Percentiles rank a stretch among this genome's conserved stretches.
phyloP scores from a whole-genome alignment of 345 rosid species.

The Conringia planisiliqua region DNA sequence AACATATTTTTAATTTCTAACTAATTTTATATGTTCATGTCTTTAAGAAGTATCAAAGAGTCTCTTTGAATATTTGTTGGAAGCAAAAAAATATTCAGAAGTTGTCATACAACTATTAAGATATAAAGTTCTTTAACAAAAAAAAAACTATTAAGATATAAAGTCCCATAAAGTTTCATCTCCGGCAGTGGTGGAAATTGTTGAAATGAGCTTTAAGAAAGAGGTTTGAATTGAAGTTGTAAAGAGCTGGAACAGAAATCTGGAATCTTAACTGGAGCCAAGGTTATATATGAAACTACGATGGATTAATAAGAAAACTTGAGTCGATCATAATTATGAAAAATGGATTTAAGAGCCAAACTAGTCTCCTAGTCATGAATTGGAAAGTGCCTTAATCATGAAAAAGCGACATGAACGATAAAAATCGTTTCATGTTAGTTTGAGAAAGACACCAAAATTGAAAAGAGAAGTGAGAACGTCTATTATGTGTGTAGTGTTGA shows the following conservation, averaged over 20 bases:
- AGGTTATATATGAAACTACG: not conserved
- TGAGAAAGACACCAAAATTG: not conserved
- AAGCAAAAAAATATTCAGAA: not conserved
- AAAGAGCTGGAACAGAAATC: not conserved
- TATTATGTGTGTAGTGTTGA: no score
- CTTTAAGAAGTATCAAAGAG: constrained; percentile 27
- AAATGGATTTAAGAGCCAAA: not conserved
- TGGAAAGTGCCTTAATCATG: not conserved
- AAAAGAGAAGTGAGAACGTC: not conserved
- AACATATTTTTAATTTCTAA: not conserved
- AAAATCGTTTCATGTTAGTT: not conserved
- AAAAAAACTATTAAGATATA: not conserved
- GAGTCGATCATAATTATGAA: not conserved
- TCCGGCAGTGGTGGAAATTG: not conserved
- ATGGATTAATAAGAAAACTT: not conserved
- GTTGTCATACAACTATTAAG: not conserved
- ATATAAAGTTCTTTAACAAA: not conserved
- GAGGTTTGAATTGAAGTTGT: not conserved
- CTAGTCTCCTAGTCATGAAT: not conserved
- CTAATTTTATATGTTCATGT: not conserved
- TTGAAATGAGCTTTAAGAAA: not conserved
- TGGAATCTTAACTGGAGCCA: not conserved
- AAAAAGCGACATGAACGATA: not conserved
- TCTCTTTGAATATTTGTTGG: not conserved
- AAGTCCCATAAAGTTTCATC: not conserved